Evolutionary conservation across 2,329 filamentous ascomycete species (phyloP), one percentile per base, ranked within the genome.

Genomic region (Ceratocystiopsis brevicomis): DNA sequence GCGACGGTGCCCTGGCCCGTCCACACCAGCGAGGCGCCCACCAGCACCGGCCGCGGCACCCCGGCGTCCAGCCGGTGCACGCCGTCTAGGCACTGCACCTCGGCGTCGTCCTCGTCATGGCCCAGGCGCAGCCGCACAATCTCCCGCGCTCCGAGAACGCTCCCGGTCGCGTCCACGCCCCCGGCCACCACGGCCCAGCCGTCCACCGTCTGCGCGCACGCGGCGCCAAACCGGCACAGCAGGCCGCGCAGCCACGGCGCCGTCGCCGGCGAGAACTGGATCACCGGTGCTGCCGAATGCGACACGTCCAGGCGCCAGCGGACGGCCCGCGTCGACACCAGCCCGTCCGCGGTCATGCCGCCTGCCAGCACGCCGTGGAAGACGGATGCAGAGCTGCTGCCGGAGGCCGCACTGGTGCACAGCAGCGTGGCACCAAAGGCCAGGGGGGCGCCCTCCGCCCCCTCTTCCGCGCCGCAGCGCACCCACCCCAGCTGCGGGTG

Each of bases 351-450:
- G 18, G 67, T 65, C 53, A 92, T 78, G 0, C 87, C 87, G 16
- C 86, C 86, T 16, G 74, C 64, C 2, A 90, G 51, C 2, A 88
- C 57, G 1, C 86, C 86, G 38, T 58, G 52, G 44, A 67, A 68
- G 5, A 49, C 53, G 38, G 57, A 47, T 19, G 59, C 52, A 37
- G 49, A 57, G 36, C 50, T 52, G 38, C 19, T 52, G 38, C 19
- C 3, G 13, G 44, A 10, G 12, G 41, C 15, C 8, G 46, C 39
- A 10, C 32, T 10, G 38, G 51, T 35, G 41, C 48, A 49, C 11
- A 60, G 48, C 2, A 70, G 51, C 14, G 61, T 48, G 6, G 61
- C 61, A 0, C 70, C 69, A 48, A 70, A 71, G 1, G 60, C 52
- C 1, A 21, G 25, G 25, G 8, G 25, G 25, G 61, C 59, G 11